These are phyloP conservation scores for Nigrospora osmanthi DNA, from an alignment of 2,329 filamentous ascomycete species.

Conservation along the genomic window DNA sequence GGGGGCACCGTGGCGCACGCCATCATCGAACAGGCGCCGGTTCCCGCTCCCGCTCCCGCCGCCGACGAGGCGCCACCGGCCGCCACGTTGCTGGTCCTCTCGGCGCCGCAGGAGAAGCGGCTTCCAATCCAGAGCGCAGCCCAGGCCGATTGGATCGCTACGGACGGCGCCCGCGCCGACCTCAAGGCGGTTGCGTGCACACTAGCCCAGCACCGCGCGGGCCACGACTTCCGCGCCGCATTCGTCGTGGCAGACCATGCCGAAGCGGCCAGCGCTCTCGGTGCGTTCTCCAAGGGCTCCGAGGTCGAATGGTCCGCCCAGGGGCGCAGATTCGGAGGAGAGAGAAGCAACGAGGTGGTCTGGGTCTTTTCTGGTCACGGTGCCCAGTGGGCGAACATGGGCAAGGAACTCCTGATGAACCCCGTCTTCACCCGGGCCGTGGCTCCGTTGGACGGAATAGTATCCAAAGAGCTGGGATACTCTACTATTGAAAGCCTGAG, in stretches of 20 bases:
- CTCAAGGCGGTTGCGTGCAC: neutral
- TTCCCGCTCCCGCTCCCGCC: neutral
- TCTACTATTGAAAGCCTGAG: constrained; percentile 10
- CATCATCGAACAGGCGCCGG: constrained; percentile 15
- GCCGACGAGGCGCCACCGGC: neutral
- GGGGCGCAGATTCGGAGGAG: constrained; percentile 7
- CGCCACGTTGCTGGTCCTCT: neutral
- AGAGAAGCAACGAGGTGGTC: constrained; percentile 7
- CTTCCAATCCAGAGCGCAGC: neutral
- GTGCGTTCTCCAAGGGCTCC: neutral
- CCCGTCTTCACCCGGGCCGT: neutral
- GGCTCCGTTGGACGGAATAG: neutral
- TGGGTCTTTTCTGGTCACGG: constrained; percentile 36
- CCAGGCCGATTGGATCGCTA: neutral
- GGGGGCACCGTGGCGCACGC: constrained; percentile 25
- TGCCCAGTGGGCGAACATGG: constrained; percentile 32
- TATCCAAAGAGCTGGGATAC: constrained; percentile 4
- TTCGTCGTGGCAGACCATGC: neutral
- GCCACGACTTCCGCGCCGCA: constrained; percentile 1
- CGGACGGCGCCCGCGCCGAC: no score
- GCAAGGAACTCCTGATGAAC: constrained; percentile 19
- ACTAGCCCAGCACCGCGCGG: constrained; percentile 1
- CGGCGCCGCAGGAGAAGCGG: constrained; percentile 3
- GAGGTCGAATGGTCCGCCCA: constrained; percentile 1
- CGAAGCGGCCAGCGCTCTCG: neutral